Base-by-base conservation (phyloP, 2,329 filamentous ascomycete genomes). In the Chrysosporium keratinophilum region DNA sequence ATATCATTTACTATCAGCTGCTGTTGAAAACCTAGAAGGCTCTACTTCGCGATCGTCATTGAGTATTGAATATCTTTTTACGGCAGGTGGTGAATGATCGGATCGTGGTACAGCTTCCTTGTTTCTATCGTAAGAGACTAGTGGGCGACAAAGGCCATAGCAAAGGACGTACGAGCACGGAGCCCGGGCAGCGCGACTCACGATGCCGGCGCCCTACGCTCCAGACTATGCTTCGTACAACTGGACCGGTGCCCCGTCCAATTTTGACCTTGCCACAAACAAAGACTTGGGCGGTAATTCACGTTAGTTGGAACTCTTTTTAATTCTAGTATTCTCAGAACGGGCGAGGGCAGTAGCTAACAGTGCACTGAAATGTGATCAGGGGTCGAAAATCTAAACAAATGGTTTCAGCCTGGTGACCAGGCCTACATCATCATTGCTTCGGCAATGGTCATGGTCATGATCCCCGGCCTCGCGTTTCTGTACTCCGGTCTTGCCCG, bases 401-500 rank as follows among this genome's bases (percentile, higher is more conserved):
- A 94, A 81, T 95, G 89, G 88, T 97, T 85, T 73, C 79, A 87
- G 62, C 77, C 88, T 5, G 93, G 93, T 65, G 93, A 98, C 72
- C 85, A 90, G 74, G 88, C 90, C 68, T 97, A 87, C 76, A 97
- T 97, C 71, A 78, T 97, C 70, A 72, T 97, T 64, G 79, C 87
- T 57, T 81, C 90, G 57, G 90, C 87, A 68, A 95, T 97, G 85
- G 91, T 97, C 60, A 74, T 97, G 74, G 75, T 96, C 73, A 98
- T 97, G 93, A 78, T 97, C 31, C 93, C 93, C 31, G 93, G 93
- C 64, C 90, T 98, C 63, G 90, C 88, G 54, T 96, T 98, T 73
- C 82, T 98, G 60, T 98, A 98, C 76, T 96, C 91, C 11, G 93
- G 93, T 61, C 84, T 97, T 61, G 91, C 93, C n/a, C 85, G 93